A percentile compares a stretch with the other conserved stretches of the same genome.
These are phyloP conservation scores for Ceratocystis papillata DNA, from an alignment of 2,329 filamentous ascomycete genomes.

Conservation along the genomic window DNA sequence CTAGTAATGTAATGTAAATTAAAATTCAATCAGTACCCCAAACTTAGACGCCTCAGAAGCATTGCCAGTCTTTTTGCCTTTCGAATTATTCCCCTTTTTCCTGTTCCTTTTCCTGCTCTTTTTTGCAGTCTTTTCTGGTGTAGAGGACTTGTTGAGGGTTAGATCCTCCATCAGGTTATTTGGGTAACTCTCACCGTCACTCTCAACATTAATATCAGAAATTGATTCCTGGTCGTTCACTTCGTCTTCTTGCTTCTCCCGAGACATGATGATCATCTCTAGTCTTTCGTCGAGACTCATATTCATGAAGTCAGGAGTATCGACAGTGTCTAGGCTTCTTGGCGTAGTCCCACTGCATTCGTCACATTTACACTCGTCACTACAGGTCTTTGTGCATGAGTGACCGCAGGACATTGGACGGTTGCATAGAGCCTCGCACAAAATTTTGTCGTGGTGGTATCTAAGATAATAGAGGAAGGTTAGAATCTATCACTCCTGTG, in stretches of 20 bases:
- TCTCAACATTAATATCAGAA: neutral
- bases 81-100: neutral
- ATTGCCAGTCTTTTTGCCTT: too few relatives aligned
- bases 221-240: neutral
- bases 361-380: neutral
- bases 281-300: conserved; percentile 3
- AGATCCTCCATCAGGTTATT: neutral
- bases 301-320: neutral
- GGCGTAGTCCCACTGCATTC: neutral
- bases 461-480: neutral
- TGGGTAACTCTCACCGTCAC: neutral
- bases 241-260: neutral
- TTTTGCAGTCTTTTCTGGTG: neutral
- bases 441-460: conserved; percentile 4
- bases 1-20: neutral
- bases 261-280: conserved; percentile 7
- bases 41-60: neutral
- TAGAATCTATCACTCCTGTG: neutral
- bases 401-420: neutral
- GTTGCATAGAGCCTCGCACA: conserved; percentile 4
- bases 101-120: neutral
- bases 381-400: neutral
- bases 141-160: neutral
- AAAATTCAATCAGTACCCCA: neutral
- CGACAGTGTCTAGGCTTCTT: neutral